Evolutionary conservation across 208 protist species (phyloP), one percentile per base, ranked within the genome.

Genomic region (Acanthamoeba triangularis): DNA sequence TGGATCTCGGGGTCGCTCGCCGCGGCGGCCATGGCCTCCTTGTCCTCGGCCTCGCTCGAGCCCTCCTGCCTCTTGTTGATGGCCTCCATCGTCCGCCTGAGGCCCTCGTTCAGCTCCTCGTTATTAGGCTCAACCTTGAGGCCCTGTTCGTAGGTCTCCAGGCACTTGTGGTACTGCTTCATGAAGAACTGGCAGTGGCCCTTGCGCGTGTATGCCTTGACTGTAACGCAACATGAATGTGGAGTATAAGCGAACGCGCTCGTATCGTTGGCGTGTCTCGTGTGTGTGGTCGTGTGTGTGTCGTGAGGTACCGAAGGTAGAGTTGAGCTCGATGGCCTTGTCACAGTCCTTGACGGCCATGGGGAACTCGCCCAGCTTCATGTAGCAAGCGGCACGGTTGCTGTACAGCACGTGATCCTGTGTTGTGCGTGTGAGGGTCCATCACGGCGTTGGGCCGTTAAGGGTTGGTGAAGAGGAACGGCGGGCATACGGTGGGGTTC

Each of bases 1-100:
- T 98, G 98, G 90, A 99, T 99, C 96, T 99, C 99, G 28, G 99
- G 99, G 96, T 99, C 99, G 41, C 98, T 91, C 98, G 99, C 98
- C 28, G 99, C 98, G 28, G 98, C 98, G 95, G 97, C 95, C 65
- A 98, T 97, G 63, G 98, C 97, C 95, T 99, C 98, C 92, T 99
- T 98, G 84, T 98, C 98, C 74, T 49, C 37, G 72, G 69, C 92
- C 65, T 65, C 92, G 61, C 7, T 41, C 28, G 72, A 98, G 97
- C 30, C 97, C 96, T 95, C 25, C 52, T 56, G 90, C 35, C 52
- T 28, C 49, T 37, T 98, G 99, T 96, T 99, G 98, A 47, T 98
- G 96, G 96, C 95, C 3, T 59, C 78, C 47, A 95, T 80, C n/a
- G 95, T 95, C 23, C 96, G 65, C 67, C 52, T 56, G 69, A 97